A percentile compares a stretch with the other conserved stretches of the same genome.
Conservation (phyloP, 306 rosid genomes). For the Quercus dentata region DNA sequence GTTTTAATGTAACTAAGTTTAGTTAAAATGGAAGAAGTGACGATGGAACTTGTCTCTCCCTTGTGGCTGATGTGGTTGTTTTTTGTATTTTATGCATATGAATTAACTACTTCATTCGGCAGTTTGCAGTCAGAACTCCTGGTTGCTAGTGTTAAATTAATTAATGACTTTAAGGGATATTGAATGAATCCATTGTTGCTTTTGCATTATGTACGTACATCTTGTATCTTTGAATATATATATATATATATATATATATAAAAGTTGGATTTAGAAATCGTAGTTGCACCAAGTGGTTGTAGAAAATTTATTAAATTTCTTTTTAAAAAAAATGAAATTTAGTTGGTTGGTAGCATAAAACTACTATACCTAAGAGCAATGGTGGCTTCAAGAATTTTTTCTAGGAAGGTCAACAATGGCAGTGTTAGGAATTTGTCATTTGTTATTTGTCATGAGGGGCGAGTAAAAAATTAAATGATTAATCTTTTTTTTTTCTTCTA, state of each 20-base stretch:
- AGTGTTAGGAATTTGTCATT: too few relatives aligned
- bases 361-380: too few relatives aligned
- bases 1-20: not conserved
- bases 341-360: too few relatives aligned
- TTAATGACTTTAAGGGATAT: not conserved
- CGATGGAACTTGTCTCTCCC: not conserved
- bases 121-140: not conserved
- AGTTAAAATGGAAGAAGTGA: not conserved
- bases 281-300: accelerated
- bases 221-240: too few relatives aligned
- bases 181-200: not conserved
- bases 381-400: too few relatives aligned
- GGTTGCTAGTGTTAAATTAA: not conserved
- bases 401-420: accelerated
- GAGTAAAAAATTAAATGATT: too few relatives aligned
- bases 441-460: too few relatives aligned
- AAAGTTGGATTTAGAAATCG: accelerated
- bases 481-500: too few relatives aligned
- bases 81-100: not conserved
- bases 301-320: too few relatives aligned
- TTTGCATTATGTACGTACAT: not conserved
- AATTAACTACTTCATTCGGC: not conserved
- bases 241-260: too few relatives aligned
- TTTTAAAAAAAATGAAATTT: too few relatives aligned
- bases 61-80: not conserved